These are phyloP conservation scores for Dictyostelium firmibasis DNA, from an alignment of 78 protist genomes.

Conservation along the genomic window DNA sequence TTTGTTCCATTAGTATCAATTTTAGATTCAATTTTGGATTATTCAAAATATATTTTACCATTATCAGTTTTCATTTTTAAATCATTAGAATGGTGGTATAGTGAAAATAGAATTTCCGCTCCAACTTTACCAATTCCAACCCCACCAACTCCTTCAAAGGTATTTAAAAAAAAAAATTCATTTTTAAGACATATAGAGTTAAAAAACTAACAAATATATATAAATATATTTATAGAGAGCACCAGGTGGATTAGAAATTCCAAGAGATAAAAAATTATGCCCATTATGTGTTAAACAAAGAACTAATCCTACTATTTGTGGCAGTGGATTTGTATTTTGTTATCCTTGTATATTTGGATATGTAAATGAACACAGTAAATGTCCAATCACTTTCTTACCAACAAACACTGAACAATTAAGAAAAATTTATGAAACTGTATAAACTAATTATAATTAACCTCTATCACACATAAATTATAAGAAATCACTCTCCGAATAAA, in stretches of 20 bases:
- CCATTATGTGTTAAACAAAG: constrained; percentile 54
- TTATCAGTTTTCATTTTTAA: constrained; percentile 67
- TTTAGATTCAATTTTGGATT: constrained; percentile 52
- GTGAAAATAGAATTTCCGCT: constrained; percentile 58
- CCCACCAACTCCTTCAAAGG: constrained; percentile 69
- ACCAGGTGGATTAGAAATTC: constrained; percentile 53
- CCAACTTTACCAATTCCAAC: constrained; percentile 71
- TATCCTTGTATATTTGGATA: constrained; percentile 67
- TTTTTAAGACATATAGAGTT: too few species aligned
- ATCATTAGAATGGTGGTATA: constrained; percentile 81
- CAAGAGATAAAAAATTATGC: constrained; percentile 57
- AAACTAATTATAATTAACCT: background rate
- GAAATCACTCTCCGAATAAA: background rate
- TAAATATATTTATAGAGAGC: background rate
- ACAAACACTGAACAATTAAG: constrained; percentile 46
- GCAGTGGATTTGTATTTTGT: constrained; percentile 79
- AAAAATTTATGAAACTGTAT: constrained; percentile 74
- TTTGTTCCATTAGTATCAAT: constrained; percentile 24
- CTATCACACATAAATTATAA: background rate
- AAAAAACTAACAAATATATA: too few species aligned
- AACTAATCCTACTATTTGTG: constrained; percentile 75
- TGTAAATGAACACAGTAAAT: constrained; percentile 52
- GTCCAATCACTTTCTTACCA: constrained; percentile 75
- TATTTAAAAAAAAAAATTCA: background rate
- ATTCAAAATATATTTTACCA: constrained; percentile 53